Evolutionary conservation across 1,284 basidiomycete species (phyloP), one percentile per base, ranked within the genome.

Genomic region (Chondrostereum purpureum): DNA sequence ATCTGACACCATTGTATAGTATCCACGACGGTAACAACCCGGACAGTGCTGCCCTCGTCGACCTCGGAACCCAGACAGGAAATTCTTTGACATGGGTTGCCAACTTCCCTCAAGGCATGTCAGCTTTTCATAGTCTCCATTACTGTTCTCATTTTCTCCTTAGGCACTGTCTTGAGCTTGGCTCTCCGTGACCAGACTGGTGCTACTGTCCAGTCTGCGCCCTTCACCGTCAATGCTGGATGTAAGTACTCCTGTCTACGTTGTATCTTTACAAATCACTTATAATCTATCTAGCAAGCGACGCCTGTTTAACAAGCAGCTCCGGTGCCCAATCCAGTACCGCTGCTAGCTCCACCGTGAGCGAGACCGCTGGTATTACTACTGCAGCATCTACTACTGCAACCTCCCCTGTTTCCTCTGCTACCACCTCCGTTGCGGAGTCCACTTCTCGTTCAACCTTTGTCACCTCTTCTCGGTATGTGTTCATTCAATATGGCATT

Each of bases 181-280:
- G 67, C 60, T 4, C 44, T 86, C 46, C 69, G 69, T 57, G 83
- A 87, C 51, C 57, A 39, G 47, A 72, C 60, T 27, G 83, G 83
- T 55, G 1, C 20, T 0, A 40, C 58, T 39, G 69, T 59, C 2
- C 75, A 80, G 53, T 65, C 70, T 3, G 79, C 72, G 13, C 34
- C 74, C 2, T 69, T 85, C 65, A 66, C 58, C n/a, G 55, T 83
- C 51, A 55, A 62, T 21, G 0, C 60, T 18, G 69, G 77, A 44
- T 31, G 80, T 83, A 65, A 44, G 73, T 64, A 6, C 42, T 21
- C 42, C 23, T 16, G 36, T 8, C 23, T 12, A 45, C 38, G 21
- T 42, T 44, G 38, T 48, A 16, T 16, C 42, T 39, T 43, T 16
- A 38, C 48, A 17, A 46, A 16, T 24, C 46, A 23, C 44, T 11